Evolutionary conservation across 192 early-diverging fungal species (phyloP).

Genomic region (Helicostylum pulchrum): DNA sequence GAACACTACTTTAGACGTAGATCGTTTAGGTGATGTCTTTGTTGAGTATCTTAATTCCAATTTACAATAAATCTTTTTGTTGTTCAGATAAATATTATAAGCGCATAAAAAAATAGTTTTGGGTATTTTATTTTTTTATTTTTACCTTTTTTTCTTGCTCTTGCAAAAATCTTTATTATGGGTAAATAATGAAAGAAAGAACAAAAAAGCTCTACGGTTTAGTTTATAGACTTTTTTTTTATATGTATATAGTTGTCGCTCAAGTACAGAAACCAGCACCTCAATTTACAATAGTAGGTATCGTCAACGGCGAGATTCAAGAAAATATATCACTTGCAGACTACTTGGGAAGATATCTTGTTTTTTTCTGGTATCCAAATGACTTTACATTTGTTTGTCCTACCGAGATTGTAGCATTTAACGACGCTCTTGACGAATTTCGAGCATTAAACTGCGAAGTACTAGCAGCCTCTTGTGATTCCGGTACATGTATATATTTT

Average conservation of each 20-base stretch:
- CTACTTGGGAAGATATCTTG: conserved; percentile 47
- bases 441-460: conserved; percentile 73
- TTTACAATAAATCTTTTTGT: conserved; percentile 33
- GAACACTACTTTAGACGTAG: conserved; percentile 71
- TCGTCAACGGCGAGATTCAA: conserved; percentile 70
- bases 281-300: conserved; percentile 60
- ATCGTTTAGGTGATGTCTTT: conserved; percentile 78
- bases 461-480: conserved; percentile 66
- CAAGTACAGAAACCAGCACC: conserved; percentile 54
- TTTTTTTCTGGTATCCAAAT: conserved; percentile 75
- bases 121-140: neutral
- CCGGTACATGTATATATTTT: neutral
- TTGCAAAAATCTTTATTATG: too few relatives aligned
- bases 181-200: neutral
- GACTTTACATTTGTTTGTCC: conserved; percentile 83
- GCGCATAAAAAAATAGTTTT: conserved; percentile 20
- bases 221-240: neutral
- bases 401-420: conserved; percentile 90
- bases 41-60: conserved; percentile 92
- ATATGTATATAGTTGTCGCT: neutral
- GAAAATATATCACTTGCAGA: conserved; percentile 54
- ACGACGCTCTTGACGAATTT: conserved; percentile 81
- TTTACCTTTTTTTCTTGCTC: neutral
- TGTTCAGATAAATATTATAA: too few relatives aligned
- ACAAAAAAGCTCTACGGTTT: too few relatives aligned